Conservation (phyloP, 2,329 filamentous ascomycete genomes). For the Xylariaceae sp. region DNA sequence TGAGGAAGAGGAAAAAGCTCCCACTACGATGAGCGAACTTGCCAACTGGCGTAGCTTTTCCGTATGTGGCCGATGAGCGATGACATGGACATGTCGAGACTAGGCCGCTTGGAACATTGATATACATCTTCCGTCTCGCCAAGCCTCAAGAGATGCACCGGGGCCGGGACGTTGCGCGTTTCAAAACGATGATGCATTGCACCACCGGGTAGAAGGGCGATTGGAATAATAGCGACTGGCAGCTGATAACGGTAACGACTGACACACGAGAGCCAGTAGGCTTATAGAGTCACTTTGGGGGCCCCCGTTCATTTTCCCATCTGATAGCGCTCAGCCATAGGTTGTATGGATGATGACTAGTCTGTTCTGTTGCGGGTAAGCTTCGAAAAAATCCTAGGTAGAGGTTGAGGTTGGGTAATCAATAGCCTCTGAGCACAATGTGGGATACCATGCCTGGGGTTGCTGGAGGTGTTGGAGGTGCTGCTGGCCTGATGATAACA, state of each 20-base stretch:
- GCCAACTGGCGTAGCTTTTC: neutral
- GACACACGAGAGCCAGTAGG: neutral
- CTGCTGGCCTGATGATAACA: constrained; percentile 6
- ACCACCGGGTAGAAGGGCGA: neutral
- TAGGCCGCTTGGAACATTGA: constrained; percentile 8
- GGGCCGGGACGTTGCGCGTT: constrained; percentile 16
- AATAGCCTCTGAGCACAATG: constrained; percentile 1
- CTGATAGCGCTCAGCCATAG: neutral
- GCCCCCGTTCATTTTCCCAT: neutral
- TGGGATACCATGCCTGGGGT: constrained; percentile 1
- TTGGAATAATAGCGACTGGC: neutral
- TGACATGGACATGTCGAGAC: neutral
- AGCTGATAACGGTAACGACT: neutral
- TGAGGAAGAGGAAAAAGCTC: neutral
- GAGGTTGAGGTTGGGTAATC: neutral
- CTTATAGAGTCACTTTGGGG: neutral
- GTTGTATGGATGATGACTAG: neutral
- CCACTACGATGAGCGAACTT: neutral
- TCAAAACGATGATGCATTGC: constrained; percentile 8
- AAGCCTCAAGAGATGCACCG: constrained; percentile 10
- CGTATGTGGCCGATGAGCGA: neutral
- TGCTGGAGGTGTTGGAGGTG: neutral
- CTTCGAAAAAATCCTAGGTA: neutral
- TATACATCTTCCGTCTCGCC: constrained; percentile 12
- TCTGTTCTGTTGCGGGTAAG: neutral